phyloP scores from a whole-genome alignment of 1,139 yeast species.

The Candida buenavistaensis region DNA sequence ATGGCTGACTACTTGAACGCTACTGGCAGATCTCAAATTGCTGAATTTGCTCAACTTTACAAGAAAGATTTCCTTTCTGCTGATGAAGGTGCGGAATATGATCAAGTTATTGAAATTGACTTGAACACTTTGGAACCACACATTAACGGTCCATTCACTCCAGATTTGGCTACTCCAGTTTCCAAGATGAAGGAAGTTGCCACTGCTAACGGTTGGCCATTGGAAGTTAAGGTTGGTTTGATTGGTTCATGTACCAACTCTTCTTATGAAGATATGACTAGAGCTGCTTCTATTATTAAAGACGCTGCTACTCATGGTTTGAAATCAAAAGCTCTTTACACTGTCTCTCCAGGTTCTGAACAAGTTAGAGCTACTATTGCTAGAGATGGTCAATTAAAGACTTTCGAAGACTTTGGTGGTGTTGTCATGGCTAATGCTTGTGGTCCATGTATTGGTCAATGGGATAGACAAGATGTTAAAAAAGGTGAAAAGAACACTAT shows the following conservation, averaged over 20 bases:
- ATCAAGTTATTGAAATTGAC: conserved; percentile 78
- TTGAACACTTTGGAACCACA: conserved; percentile 78
- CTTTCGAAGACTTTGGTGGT: conserved; percentile 84
- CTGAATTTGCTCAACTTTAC: conserved; percentile 73
- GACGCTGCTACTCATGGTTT: conserved; percentile 87
- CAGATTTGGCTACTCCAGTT: conserved; percentile 87
- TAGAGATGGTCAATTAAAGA: conserved; percentile 83
- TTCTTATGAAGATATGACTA: conserved; percentile 95
- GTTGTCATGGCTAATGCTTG: conserved; percentile 94
- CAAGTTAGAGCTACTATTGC: conserved; percentile 96
- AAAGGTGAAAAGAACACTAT: conserved; percentile 59
- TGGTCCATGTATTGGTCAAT: conserved; percentile 99
- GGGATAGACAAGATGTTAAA: conserved; percentile 63
- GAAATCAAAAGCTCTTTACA: conserved; percentile 88
- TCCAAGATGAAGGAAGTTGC: conserved; percentile 68
- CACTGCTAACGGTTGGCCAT: conserved; percentile 76
- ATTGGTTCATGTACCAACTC: conserved; percentile 98
- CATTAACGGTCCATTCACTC: conserved; percentile 94
- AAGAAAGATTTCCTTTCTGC: conserved; percentile 42
- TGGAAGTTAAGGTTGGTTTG: conserved; percentile 78
- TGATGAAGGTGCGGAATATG: conserved; percentile 82
- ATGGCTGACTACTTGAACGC: conserved; percentile 89
- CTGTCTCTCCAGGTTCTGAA: conserved; percentile 98
- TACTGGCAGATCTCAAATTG: conserved; percentile 84
- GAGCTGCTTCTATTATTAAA: conserved; percentile 82